Base-by-base conservation (phyloP, 768 basidiomycete species). In the Lactifluus pinguis region DNA sequence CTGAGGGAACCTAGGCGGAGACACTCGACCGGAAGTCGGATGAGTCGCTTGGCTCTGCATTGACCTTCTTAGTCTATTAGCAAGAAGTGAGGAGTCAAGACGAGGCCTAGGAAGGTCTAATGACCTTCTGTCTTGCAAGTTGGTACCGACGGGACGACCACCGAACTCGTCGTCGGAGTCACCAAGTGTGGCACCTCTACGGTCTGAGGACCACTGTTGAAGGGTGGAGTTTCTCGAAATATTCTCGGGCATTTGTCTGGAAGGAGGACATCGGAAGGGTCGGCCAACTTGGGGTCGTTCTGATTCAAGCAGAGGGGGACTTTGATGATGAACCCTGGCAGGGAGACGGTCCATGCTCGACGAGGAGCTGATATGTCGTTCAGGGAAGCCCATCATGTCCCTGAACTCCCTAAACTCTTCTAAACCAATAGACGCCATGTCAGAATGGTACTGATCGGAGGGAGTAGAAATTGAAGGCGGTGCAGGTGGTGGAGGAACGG, bases 91-190 rank as follows among this genome's bases (percentile, higher is more conserved):
- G 36, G 61, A 41, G 29, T 58, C 56, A 39, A 57, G 51, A 42
- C 47, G 61, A 36, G 55, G 42, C 52, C 56, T 58, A 19, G 57
- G 55, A 49, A 36, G 61, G 17, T 62, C 61, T 32, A 58, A 44
- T 14, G 61, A 38, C 17, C 21, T 47, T 54, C 55, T 58, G 61
- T 30, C 47, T 49, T 53, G 45, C 39, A 54, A 48, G 19, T 30
- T 38, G 14, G 49, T 19, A 41, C 21, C 49, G 32, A 47, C 47
- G n/a, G 57, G 47, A 44, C 34, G 56, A 49, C 50, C 45, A 53
- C 51, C 48, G n/a, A 62, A 49, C 9, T 62, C 61, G 17, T 62
- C 61, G 34, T 61, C 60, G 19, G 55, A 53, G 41, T 62, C 61
- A 32, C 47, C 32, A 36, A 36, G 45, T 32, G 44, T 9, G 17